Percentiles rank a stretch among this genome's conserved stretches.
Evolutionary conservation across 2,329 filamentous ascomycete species (phyloP).

Genomic region (Clathrospora elynae): DNA sequence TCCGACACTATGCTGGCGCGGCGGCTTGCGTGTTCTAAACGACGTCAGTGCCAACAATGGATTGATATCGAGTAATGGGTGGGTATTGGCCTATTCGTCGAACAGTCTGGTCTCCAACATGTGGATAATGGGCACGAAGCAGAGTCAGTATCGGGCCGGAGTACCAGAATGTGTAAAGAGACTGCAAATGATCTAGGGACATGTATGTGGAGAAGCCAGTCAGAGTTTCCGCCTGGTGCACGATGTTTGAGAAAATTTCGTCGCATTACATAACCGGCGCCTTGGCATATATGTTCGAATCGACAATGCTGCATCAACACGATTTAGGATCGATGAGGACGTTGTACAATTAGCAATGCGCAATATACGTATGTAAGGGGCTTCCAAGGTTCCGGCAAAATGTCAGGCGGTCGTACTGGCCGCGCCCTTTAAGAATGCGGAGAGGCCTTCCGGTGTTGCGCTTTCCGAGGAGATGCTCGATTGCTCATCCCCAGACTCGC

Average conservation of each 20-base stretch:
- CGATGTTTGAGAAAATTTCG: slow-evolving; percentile 29
- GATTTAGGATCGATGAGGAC: slow-evolving; percentile 20
- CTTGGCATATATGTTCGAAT: slow-evolving; percentile 37
- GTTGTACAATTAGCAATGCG: slow-evolving; percentile 31
- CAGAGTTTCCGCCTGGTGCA: slow-evolving; percentile 26
- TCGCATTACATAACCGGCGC: slow-evolving; percentile 36
- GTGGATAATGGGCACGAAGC: slow-evolving; percentile 34
- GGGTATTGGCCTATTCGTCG: slow-evolving; percentile 14
- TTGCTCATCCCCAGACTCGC: slow-evolving; percentile 20
- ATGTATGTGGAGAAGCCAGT: slow-evolving; percentile 32
- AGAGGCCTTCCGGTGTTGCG: slow-evolving; percentile 8
- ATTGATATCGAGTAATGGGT: slow-evolving; percentile 29
- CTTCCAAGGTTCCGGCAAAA: slow-evolving; percentile 7
- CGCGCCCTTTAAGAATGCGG: slow-evolving; percentile 15
- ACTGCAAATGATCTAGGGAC: slow-evolving; percentile 28
- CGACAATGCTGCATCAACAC: slow-evolving; percentile 18
- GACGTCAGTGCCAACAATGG: slow-evolving; percentile 9
- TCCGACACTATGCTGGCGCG: slow-evolving; percentile 13
- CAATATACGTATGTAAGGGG: slow-evolving; percentile 1
- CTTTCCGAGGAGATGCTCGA: slow-evolving; percentile 42
- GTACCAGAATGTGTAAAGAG: slow-evolving; percentile 30
- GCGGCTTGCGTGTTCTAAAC: slow-evolving; percentile 9
- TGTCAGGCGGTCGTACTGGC: slow-evolving; percentile 3
- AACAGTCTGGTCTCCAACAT: slow-evolving; percentile 38
- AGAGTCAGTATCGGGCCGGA: slow-evolving; percentile 20